A percentile compares a stretch with the other conserved stretches of the same genome.
Evolutionary conservation across 768 basidiomycete genomes (phyloP).

Genomic region (Termitomyces sp.): DNA sequence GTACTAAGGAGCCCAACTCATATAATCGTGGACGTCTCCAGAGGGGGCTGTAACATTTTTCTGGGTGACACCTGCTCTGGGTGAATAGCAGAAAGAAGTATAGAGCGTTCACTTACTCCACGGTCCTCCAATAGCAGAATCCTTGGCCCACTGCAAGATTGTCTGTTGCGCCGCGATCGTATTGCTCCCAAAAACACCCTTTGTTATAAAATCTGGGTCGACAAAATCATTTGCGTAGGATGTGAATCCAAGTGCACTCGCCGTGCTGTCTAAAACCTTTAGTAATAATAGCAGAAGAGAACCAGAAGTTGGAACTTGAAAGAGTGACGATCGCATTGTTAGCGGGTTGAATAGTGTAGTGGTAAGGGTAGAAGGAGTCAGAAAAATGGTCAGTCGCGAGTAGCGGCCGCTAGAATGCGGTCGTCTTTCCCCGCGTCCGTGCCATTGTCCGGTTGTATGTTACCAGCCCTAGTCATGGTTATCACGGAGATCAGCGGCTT

Average conservation of each 20-base stretch:
- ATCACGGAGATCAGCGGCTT: not conserved
- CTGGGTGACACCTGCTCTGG: slow-evolving; percentile 39
- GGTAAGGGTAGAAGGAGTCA: not conserved
- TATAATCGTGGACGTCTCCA: slow-evolving; percentile 54
- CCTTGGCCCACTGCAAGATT: slow-evolving; percentile 41
- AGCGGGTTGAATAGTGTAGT: not conserved
- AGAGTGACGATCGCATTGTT: slow-evolving; percentile 24
- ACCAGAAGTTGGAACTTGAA: slow-evolving; percentile 17
- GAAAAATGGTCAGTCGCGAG: not conserved
- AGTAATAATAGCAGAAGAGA: slow-evolving; percentile 1
- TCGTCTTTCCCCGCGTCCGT: not conserved
- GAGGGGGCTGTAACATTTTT: slow-evolving; percentile 44
- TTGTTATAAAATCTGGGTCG: slow-evolving; percentile 42
- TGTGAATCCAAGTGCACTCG: slow-evolving; percentile 20
- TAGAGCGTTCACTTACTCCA: slow-evolving; percentile 39
- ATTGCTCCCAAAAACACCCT: slow-evolving; percentile 31
- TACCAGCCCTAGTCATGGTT: too few species aligned
- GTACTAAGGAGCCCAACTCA: slow-evolving; percentile 70
- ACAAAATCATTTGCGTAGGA: slow-evolving; percentile 54
- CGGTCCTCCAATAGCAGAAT: slow-evolving; percentile 37
- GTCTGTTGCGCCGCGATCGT: slow-evolving; percentile 41
- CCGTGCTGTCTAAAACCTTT: not conserved
- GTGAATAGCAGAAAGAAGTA: not conserved
- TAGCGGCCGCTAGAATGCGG: not conserved
- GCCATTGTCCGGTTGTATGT: not conserved